Evolutionary conservation across 2,329 filamentous ascomycete genomes (phyloP).

Genomic region (Fusarium sp.): DNA sequence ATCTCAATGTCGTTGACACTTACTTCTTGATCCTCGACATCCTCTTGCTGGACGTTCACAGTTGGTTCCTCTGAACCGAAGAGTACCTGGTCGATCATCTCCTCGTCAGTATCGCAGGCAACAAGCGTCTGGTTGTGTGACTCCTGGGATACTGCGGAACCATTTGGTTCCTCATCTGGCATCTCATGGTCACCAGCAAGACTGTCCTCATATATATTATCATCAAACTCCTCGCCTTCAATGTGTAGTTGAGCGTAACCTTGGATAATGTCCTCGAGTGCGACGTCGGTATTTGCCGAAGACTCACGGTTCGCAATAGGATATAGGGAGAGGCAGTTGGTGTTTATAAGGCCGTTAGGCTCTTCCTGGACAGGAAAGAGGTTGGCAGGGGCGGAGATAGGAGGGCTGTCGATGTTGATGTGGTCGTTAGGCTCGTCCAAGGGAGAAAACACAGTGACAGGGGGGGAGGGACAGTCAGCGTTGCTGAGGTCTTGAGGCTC

Average conservation of each 20-base stretch:
- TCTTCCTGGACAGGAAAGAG: neutral
- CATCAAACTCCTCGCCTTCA: neutral
- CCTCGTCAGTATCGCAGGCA: neutral
- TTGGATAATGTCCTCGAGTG: neutral
- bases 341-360: neutral
- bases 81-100: neutral
- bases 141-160: neutral
- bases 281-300: neutral
- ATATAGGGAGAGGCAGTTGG: neutral
- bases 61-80: no score
- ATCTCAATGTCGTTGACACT: slow-evolving; percentile 4
- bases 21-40: no score
- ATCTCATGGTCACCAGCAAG: neutral
- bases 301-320: neutral
- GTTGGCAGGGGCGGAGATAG: neutral
- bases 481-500: neutral
- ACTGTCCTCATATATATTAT: slow-evolving; percentile 1
- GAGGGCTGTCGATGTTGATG: neutral
- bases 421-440: neutral
- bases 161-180: neutral
- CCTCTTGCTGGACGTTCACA: no score
- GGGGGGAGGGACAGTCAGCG: neutral
- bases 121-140: neutral
- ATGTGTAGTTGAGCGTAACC: neutral
- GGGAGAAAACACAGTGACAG: no score